Evolutionary conservation across 2,329 filamentous ascomycete genomes (phyloP).

Genomic region (Coniochaeta prunicola): DNA sequence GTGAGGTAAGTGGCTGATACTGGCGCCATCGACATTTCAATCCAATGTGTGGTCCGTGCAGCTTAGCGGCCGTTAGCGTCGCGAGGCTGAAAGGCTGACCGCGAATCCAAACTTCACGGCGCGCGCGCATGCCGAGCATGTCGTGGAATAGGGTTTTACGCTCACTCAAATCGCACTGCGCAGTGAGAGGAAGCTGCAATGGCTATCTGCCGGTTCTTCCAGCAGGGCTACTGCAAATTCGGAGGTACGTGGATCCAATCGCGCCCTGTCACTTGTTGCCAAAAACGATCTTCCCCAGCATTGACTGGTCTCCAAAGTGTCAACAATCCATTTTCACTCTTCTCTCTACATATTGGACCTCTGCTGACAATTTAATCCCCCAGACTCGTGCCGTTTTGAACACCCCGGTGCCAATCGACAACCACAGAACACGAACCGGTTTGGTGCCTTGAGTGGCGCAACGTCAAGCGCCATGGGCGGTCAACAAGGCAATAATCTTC

Average conservation of each 20-base stretch:
- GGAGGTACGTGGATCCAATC: constrained; percentile 33
- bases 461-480: constrained; percentile 3
- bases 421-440: constrained; percentile 42
- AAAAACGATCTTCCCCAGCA: background rate
- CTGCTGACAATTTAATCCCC: constrained; percentile 3
- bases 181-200: background rate
- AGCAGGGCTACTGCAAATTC: constrained; percentile 44
- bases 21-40: background rate
- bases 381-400: constrained; percentile 48
- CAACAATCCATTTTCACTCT: background rate
- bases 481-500: constrained; percentile 17
- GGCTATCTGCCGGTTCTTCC: constrained; percentile 37
- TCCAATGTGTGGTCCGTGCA: background rate
- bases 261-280: background rate
- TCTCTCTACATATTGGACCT: no score
- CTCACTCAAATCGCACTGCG: no score
- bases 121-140: no score
- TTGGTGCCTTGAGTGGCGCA: constrained; percentile 30
- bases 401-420: constrained; percentile 32
- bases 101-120: background rate
- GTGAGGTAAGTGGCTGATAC: no score
- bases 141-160: no score
- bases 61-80: background rate
- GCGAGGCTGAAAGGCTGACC: background rate
- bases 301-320: background rate